Percentiles rank a stretch among this genome's conserved stretches.
These are phyloP conservation scores for Westerdykella aurantiaca DNA, from an alignment of 2,329 filamentous ascomycete genomes.

Conservation along the genomic window DNA sequence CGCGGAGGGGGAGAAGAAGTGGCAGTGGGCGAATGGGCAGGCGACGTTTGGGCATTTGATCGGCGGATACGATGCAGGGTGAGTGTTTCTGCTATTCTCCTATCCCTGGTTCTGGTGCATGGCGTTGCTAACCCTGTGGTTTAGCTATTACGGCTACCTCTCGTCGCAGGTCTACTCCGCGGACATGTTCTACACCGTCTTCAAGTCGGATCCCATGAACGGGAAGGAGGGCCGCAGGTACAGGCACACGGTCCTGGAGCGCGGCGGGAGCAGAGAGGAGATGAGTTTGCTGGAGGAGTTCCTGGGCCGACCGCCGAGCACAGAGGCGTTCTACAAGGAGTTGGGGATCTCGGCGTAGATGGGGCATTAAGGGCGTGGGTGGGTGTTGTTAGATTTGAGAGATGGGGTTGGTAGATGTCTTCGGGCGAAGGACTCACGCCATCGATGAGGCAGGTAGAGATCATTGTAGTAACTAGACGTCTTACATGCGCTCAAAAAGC, in stretches of 20 bases:
- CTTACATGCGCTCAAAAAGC: too few species aligned
- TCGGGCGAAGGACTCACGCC: too few species aligned
- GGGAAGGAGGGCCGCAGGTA: slow-evolving; percentile 67
- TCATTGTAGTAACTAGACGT: too few species aligned
- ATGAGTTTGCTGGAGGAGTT: slow-evolving; percentile 76
- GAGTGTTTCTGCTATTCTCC: slow-evolving; percentile 8
- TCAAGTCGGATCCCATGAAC: slow-evolving; percentile 74
- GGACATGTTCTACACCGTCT: slow-evolving; percentile 81
- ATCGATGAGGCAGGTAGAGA: too few species aligned
- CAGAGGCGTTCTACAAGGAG: slow-evolving; percentile 75
- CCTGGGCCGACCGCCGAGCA: slow-evolving; percentile 67
- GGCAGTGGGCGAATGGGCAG: slow-evolving; percentile 52
- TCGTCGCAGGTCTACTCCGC: slow-evolving; percentile 72
- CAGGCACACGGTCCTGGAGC: slow-evolving; percentile 70
- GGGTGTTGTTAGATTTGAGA: too few species aligned
- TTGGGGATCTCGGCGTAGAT: slow-evolving; percentile 48
- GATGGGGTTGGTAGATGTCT: too few species aligned
- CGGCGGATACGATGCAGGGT: slow-evolving; percentile 74
- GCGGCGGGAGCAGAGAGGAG: slow-evolving; percentile 72
- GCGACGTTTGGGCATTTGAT: slow-evolving; percentile 79
- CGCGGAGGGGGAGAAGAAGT: slow-evolving; percentile 75
- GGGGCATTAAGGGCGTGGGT: too few species aligned
- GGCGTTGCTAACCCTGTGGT: slow-evolving; percentile 7
- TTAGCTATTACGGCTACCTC: slow-evolving; percentile 59
- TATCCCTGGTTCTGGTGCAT: background rate